Conservation (phyloP, 2,329 filamentous ascomycete species). For the Alternaria panax region DNA sequence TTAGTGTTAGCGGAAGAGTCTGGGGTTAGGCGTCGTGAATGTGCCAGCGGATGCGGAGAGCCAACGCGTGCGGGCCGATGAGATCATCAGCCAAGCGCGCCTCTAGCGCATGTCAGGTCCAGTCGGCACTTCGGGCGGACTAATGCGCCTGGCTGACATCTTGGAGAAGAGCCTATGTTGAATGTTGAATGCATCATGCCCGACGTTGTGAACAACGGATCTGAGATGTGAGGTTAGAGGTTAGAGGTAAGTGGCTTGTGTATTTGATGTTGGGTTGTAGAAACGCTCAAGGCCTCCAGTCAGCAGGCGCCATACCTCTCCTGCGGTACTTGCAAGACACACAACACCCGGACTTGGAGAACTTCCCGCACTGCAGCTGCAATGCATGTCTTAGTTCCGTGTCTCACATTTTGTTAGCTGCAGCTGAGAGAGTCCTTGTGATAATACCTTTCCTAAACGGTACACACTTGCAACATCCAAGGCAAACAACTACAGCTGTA, state of each 20-base stretch:
- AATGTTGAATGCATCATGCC: background rate
- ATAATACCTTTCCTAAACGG: conserved; percentile 5
- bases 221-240: background rate
- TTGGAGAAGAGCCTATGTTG: background rate
- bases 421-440: background rate
- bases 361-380: background rate
- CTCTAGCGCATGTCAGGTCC: conserved; percentile 11
- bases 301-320: background rate
- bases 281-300: background rate
- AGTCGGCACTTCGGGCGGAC: background rate
- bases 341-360: background rate
- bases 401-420: conserved; percentile 5
- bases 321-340: background rate
- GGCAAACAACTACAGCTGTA: conserved; percentile 7
- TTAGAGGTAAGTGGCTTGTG: background rate
- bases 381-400: conserved; percentile 2
- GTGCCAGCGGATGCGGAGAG: conserved; percentile 13
- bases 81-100: conserved; percentile 28
- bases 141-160: background rate
- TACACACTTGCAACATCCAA: conserved; percentile 4
- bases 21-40: conserved; percentile 19
- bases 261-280: background rate
- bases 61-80: conserved; percentile 27
- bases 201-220: background rate
- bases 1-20: conserved; percentile 12